Percentiles rank a stretch among this genome's conserved stretches.
phyloP scores from a whole-genome alignment of 1,139 yeast genomes.

The Komagataea norvegica region DNA sequence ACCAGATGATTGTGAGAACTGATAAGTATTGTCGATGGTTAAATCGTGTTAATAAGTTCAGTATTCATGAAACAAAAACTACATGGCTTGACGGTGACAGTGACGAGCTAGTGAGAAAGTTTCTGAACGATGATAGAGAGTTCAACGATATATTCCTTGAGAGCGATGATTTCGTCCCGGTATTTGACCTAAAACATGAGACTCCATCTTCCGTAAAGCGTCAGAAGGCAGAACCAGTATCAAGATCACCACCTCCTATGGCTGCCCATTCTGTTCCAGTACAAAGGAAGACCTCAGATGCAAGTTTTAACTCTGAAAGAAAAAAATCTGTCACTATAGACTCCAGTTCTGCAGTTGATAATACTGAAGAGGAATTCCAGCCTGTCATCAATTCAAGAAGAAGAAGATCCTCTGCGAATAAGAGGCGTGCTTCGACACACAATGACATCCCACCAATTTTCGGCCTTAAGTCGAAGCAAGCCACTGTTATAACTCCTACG shows the following conservation, averaged over 20 bases:
- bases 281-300: conserved; percentile 3
- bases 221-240: conserved; percentile 12
- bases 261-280: conserved; percentile 10
- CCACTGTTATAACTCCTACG: conserved; percentile 9
- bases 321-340: too few species aligned
- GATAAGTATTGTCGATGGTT: conserved; percentile 30
- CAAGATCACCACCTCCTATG: conserved; percentile 9
- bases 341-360: conserved; percentile 23
- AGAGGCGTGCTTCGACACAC: conserved; percentile 13
- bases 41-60: conserved; percentile 18
- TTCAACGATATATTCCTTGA: conserved; percentile 52
- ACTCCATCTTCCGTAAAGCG: conserved; percentile 12
- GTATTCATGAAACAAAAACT: conserved; percentile 10
- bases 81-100: conserved; percentile 29
- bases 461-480: background rate
- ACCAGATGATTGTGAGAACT: conserved; percentile 28
- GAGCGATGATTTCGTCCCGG: conserved; percentile 42
- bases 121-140: conserved; percentile 31
- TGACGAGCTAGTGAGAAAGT: conserved; percentile 25
- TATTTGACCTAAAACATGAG: conserved; percentile 36
- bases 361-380: conserved; percentile 26
- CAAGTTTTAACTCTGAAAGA: conserved; percentile 8
- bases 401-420: conserved; percentile 26
- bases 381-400: conserved; percentile 28
- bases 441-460: conserved; percentile 3